Base-by-base conservation (phyloP, 1,284 basidiomycete species). In the Moesziomyces sp. region DNA sequence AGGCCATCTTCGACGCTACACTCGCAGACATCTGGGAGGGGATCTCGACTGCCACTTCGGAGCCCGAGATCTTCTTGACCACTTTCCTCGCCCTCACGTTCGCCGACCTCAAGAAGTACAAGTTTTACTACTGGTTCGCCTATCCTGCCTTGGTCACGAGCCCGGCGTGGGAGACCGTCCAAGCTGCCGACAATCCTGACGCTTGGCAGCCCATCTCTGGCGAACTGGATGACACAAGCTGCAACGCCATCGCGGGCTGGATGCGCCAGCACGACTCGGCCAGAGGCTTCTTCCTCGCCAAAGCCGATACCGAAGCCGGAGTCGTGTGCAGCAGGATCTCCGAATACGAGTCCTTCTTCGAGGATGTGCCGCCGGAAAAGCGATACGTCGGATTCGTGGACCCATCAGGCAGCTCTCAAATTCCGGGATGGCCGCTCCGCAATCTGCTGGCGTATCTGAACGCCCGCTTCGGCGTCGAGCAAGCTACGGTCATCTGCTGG, bases 31-130 rank as follows among this genome's bases (percentile, higher is more conserved):
- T 74, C 45, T 68, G 76, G 76, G 44, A 54, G 23, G 52, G 63
- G 3, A 40, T 77, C 13, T 14, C 33, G 18, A 45, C 24, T 44
- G 44, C 46, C n/a, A 45, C 64, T 9, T 30, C 63, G 28, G 63
- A 75, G 10, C 76, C 78, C 52, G 66, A 60, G 14, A 24, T 19
- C 5, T 28, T 35, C 0, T 87, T 97, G 50, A 92, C 89, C 59
- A 88, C 88, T 3, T 98, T 98, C 85, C 87, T 97, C 16, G 87
- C 97, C 26, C 91, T 99, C 74, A 93, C 94, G 0, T 99, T 91
- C 79, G 93, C 97, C 0, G 97, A 99, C 84, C 90, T 99, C 64
- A 99, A 99, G 87, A 97, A 96, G 85, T 98, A 96, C 87, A 92
- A 91, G 72, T 98, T 93, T 84, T 94, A 92, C 83, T 97, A 99